Conservation (phyloP, 805 yeast genomes). For the Yamadazyma endophytica region DNA sequence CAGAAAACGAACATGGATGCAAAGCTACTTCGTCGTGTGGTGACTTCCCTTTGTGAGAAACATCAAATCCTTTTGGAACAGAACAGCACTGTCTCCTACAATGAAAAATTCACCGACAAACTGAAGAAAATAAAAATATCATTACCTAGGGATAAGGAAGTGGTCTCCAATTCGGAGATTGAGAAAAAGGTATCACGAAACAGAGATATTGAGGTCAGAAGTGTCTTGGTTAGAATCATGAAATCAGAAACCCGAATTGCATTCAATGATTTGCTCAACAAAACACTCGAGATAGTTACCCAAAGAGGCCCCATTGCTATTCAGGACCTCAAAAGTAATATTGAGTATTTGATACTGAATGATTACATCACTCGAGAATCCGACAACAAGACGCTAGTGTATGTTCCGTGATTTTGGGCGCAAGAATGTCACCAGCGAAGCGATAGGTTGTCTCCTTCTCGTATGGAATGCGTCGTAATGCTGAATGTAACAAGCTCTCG, state of each 20-base stretch:
- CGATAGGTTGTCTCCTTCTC: neutral
- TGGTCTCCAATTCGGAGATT: conserved; percentile 2
- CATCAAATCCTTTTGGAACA: conserved; percentile 21
- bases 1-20: conserved; percentile 27
- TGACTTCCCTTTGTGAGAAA: conserved; percentile 29
- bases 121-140: conserved; percentile 26
- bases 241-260: conserved; percentile 21
- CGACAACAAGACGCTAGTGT: conserved; percentile 17
- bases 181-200: conserved; percentile 13
- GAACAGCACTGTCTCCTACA: conserved; percentile 14
- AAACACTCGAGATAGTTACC: conserved; percentile 16
- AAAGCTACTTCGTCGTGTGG: conserved; percentile 23
- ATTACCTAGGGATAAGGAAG: conserved; percentile 18
- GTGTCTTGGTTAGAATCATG: conserved; percentile 27
- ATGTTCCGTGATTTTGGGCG: conserved; percentile 23
- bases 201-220: conserved; percentile 25
- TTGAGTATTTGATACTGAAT: conserved; percentile 31
- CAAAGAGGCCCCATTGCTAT: conserved; percentile 23
- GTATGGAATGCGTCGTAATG: too few species aligned
- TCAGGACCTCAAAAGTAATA: conserved; percentile 25
- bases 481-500: conserved; percentile 1
- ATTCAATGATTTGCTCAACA: conserved; percentile 26
- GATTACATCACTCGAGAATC: conserved; percentile 27
- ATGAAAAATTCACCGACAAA: conserved; percentile 24
- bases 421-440: neutral